Evolutionary conservation across 108 stramenopile genomes (phyloP).

Genomic region (Pelagomonas calceolata): DNA sequence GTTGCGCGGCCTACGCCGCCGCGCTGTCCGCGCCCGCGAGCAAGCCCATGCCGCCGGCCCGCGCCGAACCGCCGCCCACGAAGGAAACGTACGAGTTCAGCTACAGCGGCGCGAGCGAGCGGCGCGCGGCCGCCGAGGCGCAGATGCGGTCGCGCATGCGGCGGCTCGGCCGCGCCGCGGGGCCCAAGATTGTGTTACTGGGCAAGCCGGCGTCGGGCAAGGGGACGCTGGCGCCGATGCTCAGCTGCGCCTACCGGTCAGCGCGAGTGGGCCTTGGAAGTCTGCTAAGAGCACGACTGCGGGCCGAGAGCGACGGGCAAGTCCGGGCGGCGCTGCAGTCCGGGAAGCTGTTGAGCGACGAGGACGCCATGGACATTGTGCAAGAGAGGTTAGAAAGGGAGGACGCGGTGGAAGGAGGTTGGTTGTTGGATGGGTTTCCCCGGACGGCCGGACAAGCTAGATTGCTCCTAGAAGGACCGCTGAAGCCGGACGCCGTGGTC

Average conservation of each 20-base stretch:
- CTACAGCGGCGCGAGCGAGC: neutral
- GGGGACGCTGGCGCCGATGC: neutral
- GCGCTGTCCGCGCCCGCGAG: too few relatives aligned
- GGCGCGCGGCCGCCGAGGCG: neutral
- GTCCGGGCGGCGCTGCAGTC: neutral
- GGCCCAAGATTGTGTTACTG: neutral
- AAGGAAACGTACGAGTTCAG: neutral
- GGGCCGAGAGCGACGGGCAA: neutral
- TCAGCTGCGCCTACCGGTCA: neutral
- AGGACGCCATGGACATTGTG: neutral
- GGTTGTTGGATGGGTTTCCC: neutral
- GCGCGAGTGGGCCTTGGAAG: neutral
- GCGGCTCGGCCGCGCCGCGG: neutral
- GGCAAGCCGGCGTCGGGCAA: slow-evolving; percentile 1
- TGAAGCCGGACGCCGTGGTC: slow-evolving; percentile 17
- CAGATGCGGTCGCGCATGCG: neutral
- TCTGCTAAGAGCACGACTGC: neutral
- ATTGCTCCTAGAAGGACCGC: neutral
- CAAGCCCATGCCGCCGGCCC: too few relatives aligned
- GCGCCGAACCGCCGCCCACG: too few relatives aligned
- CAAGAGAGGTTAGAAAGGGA: neutral
- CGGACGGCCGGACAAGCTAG: neutral
- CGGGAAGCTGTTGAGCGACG: neutral
- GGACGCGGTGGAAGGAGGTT: neutral
- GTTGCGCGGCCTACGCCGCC: too few relatives aligned